Evolutionary conservation across 257 asterid species (phyloP), one percentile per base, ranked within the genome.

Genomic region (Anisodus acutangulus): DNA sequence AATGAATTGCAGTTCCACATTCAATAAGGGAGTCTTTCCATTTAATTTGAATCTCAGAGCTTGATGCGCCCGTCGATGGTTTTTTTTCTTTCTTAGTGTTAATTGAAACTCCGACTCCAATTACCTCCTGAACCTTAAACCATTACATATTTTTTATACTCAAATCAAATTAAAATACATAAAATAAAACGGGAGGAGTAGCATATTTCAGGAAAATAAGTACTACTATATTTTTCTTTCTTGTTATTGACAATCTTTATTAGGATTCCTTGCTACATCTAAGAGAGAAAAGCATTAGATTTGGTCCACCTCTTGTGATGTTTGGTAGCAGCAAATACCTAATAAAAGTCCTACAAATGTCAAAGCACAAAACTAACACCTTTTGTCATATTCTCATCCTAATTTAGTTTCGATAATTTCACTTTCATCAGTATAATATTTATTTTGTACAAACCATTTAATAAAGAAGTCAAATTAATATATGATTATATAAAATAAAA

Each of bases 291-390:
- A 76, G 45, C 26, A 15, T 4, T 51, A 12, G 81, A 76, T 51
- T 12, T 76, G 81, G 45, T 76, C 47, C 19, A 51, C 45, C 80
- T 72, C 80, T 72, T 72, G 60, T 74, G 60, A 11, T 74, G 60
- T 47, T 74, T 6, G 60, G 19, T 11, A 11, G 60, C 39, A 49
- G 12, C 11, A 49, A 74, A 68, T 67, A 37, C 51, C 76, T 6
- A 68, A 37, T 68, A 6, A 74, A 70, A n/a, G 17, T 47, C 62
- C 0, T 1, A 3, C 9, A 74, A 49, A 74, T 19, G 80, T 22
- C 62, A 22, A 74, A 22, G 60, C 41, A 72, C 10, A 47, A 5
- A 43, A 10, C 10, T 19, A 72, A 19, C 19, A 74, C 35, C 35
- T 31, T 31, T 31, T 31, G 35, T 31, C 35, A 31, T 31, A 41